Percentiles rank a stretch among this genome's conserved stretches.
Evolutionary conservation across 306 rosid species (phyloP).

Genomic region (Begonia peltatifolia): DNA sequence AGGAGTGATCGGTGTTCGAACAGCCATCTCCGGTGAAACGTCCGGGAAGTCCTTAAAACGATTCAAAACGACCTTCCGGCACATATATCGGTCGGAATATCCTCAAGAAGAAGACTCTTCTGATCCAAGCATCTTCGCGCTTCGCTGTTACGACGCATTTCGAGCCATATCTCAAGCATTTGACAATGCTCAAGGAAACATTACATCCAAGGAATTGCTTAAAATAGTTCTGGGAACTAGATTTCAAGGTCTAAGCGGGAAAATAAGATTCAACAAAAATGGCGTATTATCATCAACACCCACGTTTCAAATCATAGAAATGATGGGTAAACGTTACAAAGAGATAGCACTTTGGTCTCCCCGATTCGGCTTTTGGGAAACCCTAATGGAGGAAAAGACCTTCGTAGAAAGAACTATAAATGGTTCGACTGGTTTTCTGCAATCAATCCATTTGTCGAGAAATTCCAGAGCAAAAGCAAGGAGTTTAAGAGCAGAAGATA

Average conservation of each 20-base stretch:
- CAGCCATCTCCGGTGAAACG: constrained; percentile 15
- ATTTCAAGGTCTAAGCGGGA: constrained; percentile 34
- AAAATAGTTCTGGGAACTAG: constrained; percentile 12
- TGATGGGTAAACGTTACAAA: constrained; percentile 35
- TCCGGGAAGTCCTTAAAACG: constrained; percentile 7
- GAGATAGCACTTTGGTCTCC: constrained; percentile 45
- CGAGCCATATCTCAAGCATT: constrained; percentile 17
- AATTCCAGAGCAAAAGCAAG: neutral
- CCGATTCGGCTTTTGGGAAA: constrained; percentile 20
- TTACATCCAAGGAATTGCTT: constrained; percentile 6
- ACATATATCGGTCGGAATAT: constrained; percentile 19
- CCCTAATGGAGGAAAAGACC: constrained; percentile 1
- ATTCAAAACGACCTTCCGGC: constrained; percentile 31
- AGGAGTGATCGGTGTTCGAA: constrained; percentile 44
- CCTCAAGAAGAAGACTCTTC: constrained; percentile 41
- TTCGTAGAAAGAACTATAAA: neutral
- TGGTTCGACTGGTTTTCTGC: constrained; percentile 2
- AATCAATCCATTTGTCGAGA: constrained; percentile 1
- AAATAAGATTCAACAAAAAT: constrained; percentile 18
- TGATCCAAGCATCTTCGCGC: constrained; percentile 35
- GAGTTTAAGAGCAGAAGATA: constrained; percentile 2
- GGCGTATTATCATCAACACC: constrained; percentile 13
- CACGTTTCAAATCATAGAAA: constrained; percentile 29
- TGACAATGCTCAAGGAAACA: constrained; percentile 11
- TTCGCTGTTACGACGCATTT: constrained; percentile 38